Conservation (phyloP, 2,329 filamentous ascomycete genomes). For the Ceratocystis cubensis region DNA sequence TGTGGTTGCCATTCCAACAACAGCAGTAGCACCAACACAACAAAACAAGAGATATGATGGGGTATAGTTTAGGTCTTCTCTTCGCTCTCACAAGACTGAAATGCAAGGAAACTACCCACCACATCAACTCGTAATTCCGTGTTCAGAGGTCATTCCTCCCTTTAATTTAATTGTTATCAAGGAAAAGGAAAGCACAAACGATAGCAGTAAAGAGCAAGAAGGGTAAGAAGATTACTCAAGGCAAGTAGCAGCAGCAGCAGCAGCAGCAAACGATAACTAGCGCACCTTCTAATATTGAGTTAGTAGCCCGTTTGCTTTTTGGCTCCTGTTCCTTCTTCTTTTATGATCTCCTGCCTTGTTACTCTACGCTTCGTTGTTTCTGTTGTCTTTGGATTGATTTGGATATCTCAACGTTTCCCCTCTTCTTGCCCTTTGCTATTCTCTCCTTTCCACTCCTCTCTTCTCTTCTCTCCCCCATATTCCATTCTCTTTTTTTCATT, state of each 20-base stretch:
- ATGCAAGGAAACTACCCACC: not conserved
- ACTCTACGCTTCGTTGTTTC: not conserved
- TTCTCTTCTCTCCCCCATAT: not conserved
- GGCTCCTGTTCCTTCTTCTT: not conserved
- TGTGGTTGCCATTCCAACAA: slow-evolving; percentile 1
- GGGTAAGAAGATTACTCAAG: not conserved
- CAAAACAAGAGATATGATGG: not conserved
- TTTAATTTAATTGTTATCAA: not conserved
- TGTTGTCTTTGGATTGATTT: not conserved
- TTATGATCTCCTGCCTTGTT: slow-evolving; percentile 5
- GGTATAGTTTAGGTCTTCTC: not conserved
- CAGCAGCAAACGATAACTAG: not conserved
- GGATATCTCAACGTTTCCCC: not conserved
- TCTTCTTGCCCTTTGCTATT: not conserved
- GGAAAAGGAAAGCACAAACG: not conserved
- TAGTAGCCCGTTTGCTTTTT: slow-evolving; percentile 2
- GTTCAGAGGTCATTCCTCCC: not conserved
- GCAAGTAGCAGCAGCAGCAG: not conserved
- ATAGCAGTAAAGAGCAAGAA: too few relatives aligned
- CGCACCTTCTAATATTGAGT: not conserved
- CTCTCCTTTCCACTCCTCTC: not conserved
- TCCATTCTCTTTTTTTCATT: not conserved
- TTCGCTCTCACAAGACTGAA: not conserved
- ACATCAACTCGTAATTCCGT: not conserved
- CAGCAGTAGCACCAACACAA: not conserved